phyloP scores from a whole-genome alignment of 768 basidiomycete genomes.

The Myochromella boudieri region DNA sequence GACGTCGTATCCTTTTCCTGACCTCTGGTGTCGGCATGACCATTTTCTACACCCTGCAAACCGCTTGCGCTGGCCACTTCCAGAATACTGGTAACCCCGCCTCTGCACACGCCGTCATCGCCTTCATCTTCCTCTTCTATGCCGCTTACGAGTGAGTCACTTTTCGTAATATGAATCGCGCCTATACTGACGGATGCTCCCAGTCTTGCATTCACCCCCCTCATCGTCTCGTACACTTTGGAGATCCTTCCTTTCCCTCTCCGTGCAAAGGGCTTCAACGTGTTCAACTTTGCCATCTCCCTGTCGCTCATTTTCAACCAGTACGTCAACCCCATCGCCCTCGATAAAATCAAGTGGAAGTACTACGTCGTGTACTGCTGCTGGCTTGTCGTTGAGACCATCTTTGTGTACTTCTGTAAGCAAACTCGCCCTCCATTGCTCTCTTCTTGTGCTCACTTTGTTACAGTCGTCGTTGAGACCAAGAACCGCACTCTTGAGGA shows the following conservation, averaged over 20 bases:
- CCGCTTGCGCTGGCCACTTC: conserved; percentile 61
- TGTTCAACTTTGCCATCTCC: conserved; percentile 80
- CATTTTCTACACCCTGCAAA: conserved; percentile 68
- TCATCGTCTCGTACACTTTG: conserved; percentile 84
- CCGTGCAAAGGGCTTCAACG: conserved; percentile 83
- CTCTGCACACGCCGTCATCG: conserved; percentile 73
- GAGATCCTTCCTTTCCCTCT: conserved; percentile 84
- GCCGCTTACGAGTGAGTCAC: conserved; percentile 68
- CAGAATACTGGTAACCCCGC: conserved; percentile 34
- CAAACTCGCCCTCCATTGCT: conserved; percentile 1
- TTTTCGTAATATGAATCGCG: too few species aligned
- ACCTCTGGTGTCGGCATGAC: conserved; percentile 58
- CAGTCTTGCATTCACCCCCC: conserved; percentile 79
- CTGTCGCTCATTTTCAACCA: conserved; percentile 86
- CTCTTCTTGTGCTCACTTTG: not conserved
- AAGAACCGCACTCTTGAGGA: conserved; percentile 76
- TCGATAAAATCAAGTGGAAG: conserved; percentile 65
- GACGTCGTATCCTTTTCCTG: conserved; percentile 73
- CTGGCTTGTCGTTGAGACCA: conserved; percentile 67
- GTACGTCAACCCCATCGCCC: conserved; percentile 82
- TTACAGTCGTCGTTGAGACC: conserved; percentile 60
- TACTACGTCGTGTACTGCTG: conserved; percentile 78
- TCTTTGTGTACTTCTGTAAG: conserved; percentile 62
- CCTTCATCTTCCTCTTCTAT: conserved; percentile 84
- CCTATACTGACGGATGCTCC: too few species aligned